These are phyloP conservation scores for Ilyonectria destructans DNA, from an alignment of 2,329 filamentous ascomycete species.

Conservation along the genomic window DNA sequence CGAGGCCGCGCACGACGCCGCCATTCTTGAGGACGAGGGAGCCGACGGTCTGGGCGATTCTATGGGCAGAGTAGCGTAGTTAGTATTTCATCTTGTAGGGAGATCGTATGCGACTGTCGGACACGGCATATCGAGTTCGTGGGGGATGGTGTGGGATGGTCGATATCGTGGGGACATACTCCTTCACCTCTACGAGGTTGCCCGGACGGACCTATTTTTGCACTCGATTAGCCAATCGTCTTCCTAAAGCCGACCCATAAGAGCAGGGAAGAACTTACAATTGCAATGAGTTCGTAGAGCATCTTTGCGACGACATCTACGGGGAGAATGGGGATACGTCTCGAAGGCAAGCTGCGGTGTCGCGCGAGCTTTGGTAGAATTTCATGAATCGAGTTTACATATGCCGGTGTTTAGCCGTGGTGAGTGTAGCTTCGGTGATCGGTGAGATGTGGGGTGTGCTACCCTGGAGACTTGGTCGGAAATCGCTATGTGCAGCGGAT, in stretches of 20 bases:
- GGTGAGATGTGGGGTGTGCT: conserved; percentile 34
- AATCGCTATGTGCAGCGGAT: background rate
- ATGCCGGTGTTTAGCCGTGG: conserved; percentile 53
- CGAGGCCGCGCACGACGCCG: conserved; percentile 92
- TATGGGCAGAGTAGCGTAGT: conserved; percentile 54
- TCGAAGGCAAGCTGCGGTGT: conserved; percentile 33
- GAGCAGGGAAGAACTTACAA: conserved; percentile 75
- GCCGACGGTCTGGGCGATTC: conserved; percentile 90
- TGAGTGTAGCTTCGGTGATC: conserved; percentile 29
- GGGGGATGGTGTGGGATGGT: conserved; percentile 18
- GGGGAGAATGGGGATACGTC: conserved; percentile 32
- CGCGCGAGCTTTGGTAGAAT: conserved; percentile 41
- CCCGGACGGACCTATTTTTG: conserved; percentile 86
- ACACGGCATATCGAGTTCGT: background rate
- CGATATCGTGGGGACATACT: conserved; percentile 72
- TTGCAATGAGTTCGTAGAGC: conserved; percentile 98
- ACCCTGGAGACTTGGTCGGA: background rate
- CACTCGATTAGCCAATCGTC: conserved; percentile 25
- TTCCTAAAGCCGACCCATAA: conserved; percentile 36
- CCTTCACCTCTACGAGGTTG: conserved; percentile 92
- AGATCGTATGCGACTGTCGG: background rate
- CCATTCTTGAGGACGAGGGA: conserved; percentile 85
- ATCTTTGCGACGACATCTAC: conserved; percentile 69
- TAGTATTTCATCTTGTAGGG: conserved; percentile 18
- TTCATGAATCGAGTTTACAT: conserved; percentile 37